Base-by-base conservation (phyloP, 805 yeast genomes). In the Ogataea degrootiae region DNA sequence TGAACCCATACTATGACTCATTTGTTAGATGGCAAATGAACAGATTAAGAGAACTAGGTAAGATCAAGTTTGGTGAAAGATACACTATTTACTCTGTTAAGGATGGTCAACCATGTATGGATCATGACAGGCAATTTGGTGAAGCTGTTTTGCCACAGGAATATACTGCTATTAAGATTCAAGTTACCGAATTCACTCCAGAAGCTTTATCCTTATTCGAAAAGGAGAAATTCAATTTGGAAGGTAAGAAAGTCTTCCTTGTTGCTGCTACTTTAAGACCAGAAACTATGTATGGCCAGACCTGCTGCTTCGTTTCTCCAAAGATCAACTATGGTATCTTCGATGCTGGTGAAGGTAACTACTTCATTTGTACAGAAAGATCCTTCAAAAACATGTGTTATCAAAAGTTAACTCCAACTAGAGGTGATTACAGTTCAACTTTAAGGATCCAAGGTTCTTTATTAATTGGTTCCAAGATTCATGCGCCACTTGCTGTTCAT, bases 21-120 rank as follows among this genome's bases (percentile, higher is more conserved):
- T 94, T 94, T 64, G 83, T 92, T 48, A 82, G 92, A 75, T 94
- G 99, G 99, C 96, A 90, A 71, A 87, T 94, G 82, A 88, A 84
- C 71, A 76, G 84, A 65, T 81, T 94, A 67, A 87, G 82, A 73
- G 90, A 80, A 41, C 71, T 77, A 49, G 96, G 92, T 54, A 92
- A 89, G 72, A 90, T 94, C 73, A 94, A 92, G 75, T 94, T 94
- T 59, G 99, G 99, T 69, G 96, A 92, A 75, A 85, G 99, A 73
- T 88, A 90, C 76, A 94, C 99, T 57, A 88, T 94, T 62, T 94
- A 88, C 73, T 91, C 98, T 38, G 96, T 90, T 66, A 92, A 87
- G 72, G 99, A 94, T 71, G 97, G 97, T 55, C 99, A 94, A 76
- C 95, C 99, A 37, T 94, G 99, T 77, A 91, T 94, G 92, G 99